Percentiles rank a stretch among this genome's conserved stretches.
These are phyloP conservation scores for Gigaspora rosea DNA, from an alignment of 192 early-diverging fungal species.

Conservation along the genomic window DNA sequence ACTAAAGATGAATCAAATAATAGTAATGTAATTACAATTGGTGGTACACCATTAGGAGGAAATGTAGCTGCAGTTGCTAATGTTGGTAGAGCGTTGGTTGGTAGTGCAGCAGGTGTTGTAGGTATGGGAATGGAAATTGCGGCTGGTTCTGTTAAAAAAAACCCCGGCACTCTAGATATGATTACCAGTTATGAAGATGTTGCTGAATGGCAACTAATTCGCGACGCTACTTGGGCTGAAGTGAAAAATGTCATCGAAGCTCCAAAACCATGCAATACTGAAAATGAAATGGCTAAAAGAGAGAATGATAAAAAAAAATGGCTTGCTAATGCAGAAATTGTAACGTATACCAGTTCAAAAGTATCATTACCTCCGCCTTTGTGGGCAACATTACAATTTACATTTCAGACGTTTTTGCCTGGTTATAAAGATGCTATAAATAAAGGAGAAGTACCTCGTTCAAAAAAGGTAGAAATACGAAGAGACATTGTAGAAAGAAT, in stretches of 20 bases:
- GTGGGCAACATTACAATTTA: constrained; percentile 54
- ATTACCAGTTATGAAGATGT: constrained; percentile 56
- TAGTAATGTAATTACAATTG: not conserved
- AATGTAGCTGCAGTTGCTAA: constrained; percentile 28
- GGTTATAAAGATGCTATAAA: constrained; percentile 38
- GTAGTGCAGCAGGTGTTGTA: constrained; percentile 26
- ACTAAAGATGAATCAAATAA: not conserved
- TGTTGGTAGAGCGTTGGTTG: constrained; percentile 31
- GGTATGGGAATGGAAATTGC: not conserved
- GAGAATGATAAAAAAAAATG: constrained; percentile 34
- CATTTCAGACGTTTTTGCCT: constrained; percentile 49
- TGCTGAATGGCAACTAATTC: constrained; percentile 56
- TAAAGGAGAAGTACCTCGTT: constrained; percentile 43
- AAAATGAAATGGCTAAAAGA: constrained; percentile 12
- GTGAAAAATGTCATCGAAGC: constrained; percentile 41
- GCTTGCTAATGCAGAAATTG: constrained; percentile 56
- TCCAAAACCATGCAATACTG: constrained; percentile 1
- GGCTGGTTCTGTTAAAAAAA: not conserved
- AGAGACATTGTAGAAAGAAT: constrained; percentile 38
- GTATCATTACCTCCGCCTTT: constrained; percentile 44
- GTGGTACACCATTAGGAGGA: not conserved
- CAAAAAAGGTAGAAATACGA: constrained; percentile 45
- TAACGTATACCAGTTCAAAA: constrained; percentile 43
- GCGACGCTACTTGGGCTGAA: constrained; percentile 47
- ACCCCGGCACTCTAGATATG: constrained; percentile 49